Base-by-base conservation (phyloP, 192 early-diverging fungal species). In the Podochytrium sp. region DNA sequence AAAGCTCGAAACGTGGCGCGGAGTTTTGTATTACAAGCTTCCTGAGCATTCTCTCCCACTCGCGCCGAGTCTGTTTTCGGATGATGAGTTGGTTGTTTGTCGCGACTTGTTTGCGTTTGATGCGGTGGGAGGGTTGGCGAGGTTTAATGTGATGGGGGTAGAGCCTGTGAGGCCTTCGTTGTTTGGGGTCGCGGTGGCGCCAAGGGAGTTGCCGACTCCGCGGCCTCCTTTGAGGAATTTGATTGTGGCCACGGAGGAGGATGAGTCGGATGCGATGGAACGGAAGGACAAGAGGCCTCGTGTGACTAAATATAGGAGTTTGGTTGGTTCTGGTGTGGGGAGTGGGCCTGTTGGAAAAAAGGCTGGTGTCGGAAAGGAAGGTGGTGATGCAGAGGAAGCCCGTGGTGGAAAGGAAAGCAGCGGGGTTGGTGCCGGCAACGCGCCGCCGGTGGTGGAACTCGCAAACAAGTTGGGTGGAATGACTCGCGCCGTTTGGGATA, bases 1-100 rank as follows among this genome's bases (percentile, higher is more conserved):
- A 23, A 53, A 55, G 3, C 74, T 75, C 10, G 64, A 75, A 55
- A 20, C 7, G 7, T 75, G 43, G 43, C 51, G 12, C 20, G 74
- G 74, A 2, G 40, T 75, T 41, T 29, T 67, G 16, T 75, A 67
- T 53, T 58, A 66, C 32, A 25, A 32, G 23, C 37, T 67, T 30
- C 5, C 5, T 38, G 4, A 7, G 33, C 16, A 23, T 47, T 39
- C 33, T 14, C 30, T 47, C 14, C 10, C 16, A 14, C 41, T 14
- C 1, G 42, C 23, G 1, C 12, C 39, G 4, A 29, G 29, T 6
- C 64, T 75, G 20, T 67, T 66, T 35, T 39, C 32, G 6, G 74
- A 75, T 20, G 74, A 75, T 37, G 51, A 67, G 52, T 20, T 33
- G 20, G 33, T 20, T 35, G 32, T 35, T 23, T 70, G 35, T 32